A percentile compares a stretch with the other conserved stretches of the same genome.
Evolutionary conservation across 148 eudicot genomes (phyloP).

Genomic region (Vaccinium corymbosum): DNA sequence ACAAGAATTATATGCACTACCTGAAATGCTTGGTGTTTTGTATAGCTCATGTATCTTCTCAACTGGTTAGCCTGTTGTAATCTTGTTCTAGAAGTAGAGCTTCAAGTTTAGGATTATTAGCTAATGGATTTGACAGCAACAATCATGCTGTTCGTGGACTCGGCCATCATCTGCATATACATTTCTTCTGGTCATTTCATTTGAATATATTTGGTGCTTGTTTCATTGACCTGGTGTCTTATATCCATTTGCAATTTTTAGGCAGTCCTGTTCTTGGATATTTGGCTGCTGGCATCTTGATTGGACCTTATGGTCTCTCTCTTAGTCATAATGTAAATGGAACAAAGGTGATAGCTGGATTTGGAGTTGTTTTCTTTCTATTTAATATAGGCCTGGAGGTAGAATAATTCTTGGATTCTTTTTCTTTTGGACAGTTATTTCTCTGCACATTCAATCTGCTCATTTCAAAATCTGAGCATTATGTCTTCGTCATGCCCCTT

Average conservation of each 20-base stretch:
- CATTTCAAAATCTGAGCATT: too few relatives aligned
- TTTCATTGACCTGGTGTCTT: not conserved
- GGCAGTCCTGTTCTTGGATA: too few relatives aligned
- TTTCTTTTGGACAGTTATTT: too few relatives aligned
- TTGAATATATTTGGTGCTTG: not conserved
- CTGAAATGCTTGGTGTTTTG: constrained; percentile 1
- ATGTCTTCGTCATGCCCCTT: too few relatives aligned
- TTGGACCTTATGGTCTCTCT: too few relatives aligned
- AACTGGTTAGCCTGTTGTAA: not conserved
- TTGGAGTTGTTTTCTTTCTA: too few relatives aligned
- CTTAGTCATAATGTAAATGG: too few relatives aligned
- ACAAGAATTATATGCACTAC: not conserved
- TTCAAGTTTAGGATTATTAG: not conserved
- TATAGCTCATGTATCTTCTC: constrained; percentile 13
- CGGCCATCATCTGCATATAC: not conserved
- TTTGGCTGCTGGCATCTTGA: too few relatives aligned
- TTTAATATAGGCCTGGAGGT: too few relatives aligned
- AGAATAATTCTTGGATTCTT: too few relatives aligned
- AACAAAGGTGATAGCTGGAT: too few relatives aligned
- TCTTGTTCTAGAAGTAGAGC: not conserved
- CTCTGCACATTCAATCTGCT: too few relatives aligned
- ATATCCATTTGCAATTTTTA: constrained; percentile 11
- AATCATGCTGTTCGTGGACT: not conserved
- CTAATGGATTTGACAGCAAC: not conserved
- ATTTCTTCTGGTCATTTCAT: not conserved